These are phyloP conservation scores for Lonicera japonica DNA, from an alignment of 129 eudicot genomes.

Conservation along the genomic window DNA sequence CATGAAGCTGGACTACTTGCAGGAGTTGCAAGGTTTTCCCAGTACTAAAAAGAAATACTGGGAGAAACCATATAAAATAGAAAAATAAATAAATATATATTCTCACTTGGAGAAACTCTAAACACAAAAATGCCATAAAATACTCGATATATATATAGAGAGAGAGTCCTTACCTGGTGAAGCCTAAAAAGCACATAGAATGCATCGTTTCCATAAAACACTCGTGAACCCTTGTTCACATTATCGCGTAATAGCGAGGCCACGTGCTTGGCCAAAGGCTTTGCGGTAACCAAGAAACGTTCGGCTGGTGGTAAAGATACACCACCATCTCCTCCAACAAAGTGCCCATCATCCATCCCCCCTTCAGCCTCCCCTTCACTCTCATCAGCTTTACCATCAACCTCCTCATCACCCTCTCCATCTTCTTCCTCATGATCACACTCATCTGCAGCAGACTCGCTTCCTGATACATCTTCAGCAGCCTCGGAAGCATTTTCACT, in stretches of 20 bases:
- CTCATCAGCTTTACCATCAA: slow-evolving; percentile 86
- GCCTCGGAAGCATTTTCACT: slow-evolving; percentile 78
- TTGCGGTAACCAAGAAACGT: slow-evolving; percentile 40
- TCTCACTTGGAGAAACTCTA: not conserved
- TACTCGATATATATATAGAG: not conserved
- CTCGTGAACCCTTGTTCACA: slow-evolving; percentile 37
- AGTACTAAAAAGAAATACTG: not conserved
- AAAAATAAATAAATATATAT: not conserved
- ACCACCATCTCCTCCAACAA: slow-evolving; percentile 48
- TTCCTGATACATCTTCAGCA: slow-evolving; percentile 81
- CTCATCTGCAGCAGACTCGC: slow-evolving; percentile 92
- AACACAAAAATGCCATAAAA: not conserved
- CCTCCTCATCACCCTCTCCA: slow-evolving; percentile 60
- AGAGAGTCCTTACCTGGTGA: slow-evolving; percentile 63
- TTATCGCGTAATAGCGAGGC: slow-evolving; percentile 31
- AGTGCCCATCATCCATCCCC: slow-evolving; percentile 53
- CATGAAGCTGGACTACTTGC: not conserved
- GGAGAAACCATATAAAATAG: not conserved
- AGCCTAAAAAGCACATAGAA: slow-evolving; percentile 85
- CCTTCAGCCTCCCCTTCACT: slow-evolving; percentile 94
- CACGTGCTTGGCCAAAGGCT: slow-evolving; percentile 75
- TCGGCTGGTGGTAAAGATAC: slow-evolving; percentile 46
- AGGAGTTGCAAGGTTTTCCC: not conserved
- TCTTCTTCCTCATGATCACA: slow-evolving; percentile 78
- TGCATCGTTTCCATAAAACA: slow-evolving; percentile 79